Conservation (phyloP, 306 rosid species). For the Quillaja saponaria region DNA sequence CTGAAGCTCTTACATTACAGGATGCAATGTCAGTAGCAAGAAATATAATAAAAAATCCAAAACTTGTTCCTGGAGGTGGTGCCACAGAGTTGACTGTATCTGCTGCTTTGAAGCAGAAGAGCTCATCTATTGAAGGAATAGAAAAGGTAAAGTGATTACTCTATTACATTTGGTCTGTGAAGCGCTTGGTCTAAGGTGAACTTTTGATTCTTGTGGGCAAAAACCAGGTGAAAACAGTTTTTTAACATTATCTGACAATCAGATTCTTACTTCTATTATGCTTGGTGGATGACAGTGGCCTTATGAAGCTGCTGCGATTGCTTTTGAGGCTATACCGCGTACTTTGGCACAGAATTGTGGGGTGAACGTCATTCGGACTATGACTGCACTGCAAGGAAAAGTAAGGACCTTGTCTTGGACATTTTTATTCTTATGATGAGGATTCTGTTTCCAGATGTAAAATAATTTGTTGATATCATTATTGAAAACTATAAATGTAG, state of each 20-base stretch:
- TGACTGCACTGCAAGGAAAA: constrained; percentile 97
- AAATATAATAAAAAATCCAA: constrained; percentile 83
- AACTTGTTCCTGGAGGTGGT: constrained; percentile 96
- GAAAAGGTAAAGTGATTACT: constrained; percentile 62
- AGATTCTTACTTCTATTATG: constrained; percentile 27
- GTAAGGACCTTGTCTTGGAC: constrained; percentile 37
- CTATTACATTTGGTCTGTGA: not conserved
- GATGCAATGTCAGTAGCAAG: constrained; percentile 96
- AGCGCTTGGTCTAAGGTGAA: not conserved
- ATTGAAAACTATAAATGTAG: constrained; percentile 42
- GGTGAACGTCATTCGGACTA: constrained; percentile 88
- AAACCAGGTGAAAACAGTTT: too few relatives aligned
- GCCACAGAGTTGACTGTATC: constrained; percentile 96
- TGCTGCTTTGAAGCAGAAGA: constrained; percentile 88
- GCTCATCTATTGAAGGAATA: constrained; percentile 92
- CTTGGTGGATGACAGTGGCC: constrained; percentile 75
- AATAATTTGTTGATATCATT: constrained; percentile 3
- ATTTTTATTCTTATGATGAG: not conserved
- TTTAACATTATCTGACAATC: not conserved
- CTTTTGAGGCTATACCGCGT: constrained; percentile 97
- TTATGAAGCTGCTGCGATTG: constrained; percentile 97
- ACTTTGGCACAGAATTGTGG: constrained; percentile 99
- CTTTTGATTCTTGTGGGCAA: not conserved
- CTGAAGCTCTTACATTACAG: constrained; percentile 50
- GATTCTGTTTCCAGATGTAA: not conserved